Base-by-base conservation (phyloP, 2,329 filamentous ascomycete species). In the Pseudogymnoascus sp. region DNA sequence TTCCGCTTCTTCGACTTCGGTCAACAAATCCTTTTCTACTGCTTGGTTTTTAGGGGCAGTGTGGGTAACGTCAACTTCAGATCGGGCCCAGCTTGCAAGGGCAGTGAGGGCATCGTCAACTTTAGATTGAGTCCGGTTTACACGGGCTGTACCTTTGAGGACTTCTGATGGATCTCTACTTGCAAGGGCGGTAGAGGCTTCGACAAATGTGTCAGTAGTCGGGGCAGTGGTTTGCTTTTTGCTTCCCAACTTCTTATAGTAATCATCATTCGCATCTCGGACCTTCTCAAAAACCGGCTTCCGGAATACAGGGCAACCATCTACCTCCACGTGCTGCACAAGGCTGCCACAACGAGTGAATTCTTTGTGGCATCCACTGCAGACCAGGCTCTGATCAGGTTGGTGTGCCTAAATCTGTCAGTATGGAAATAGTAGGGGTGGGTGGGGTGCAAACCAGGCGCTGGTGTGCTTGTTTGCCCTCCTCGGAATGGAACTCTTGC, bases 291-390 rank as follows among this genome's bases (percentile, higher is more conserved):
- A 54, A 2, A n/a, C 47, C 47, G 4, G 6, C 5, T 59, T 37
- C 7, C 22, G 25, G 9, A 36, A 16, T 9, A n/a, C 37, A 12
- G 38, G 22, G 38, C 68, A 69, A n/a, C 62, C 36, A 3, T 60
- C 36, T 2, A 54, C 20, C 57, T 70, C 68, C 14, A 67, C 60
- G 28, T 70, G 68, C 11, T 59, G 41, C 11, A 69, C 62, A 9
- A 70, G 38, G 14, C 63, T 62, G 12, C 66, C 67, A 20, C 68
- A 60, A n/a, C 65, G 62, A 7, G 41, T 62, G 39, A 69, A 70
- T 8, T 36, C 38, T n/a, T 41, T 61, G 6, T 36, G 7, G 35
- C 68, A 70, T 4, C 38, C 60, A 4, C 43, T 61, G 54, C 68
- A 70, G 6, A 39, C 33, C 9, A 70, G 39, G 12, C 66, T 35